phyloP scores from a whole-genome alignment of 2,329 filamentous ascomycete species.

The Cadophora malorum region DNA sequence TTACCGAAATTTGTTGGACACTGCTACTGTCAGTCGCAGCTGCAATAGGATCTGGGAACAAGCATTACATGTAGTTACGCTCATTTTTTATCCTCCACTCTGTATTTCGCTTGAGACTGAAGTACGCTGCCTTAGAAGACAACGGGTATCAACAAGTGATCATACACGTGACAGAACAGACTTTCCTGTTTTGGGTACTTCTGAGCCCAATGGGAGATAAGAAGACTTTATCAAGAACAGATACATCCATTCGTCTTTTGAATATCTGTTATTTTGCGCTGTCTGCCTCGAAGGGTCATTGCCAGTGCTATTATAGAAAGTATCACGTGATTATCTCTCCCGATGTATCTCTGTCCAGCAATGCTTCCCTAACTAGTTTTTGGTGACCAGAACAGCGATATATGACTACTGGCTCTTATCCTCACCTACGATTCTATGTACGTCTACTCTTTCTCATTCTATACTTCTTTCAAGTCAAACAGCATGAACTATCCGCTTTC shows the following conservation, averaged over 20 bases:
- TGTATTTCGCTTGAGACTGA: slow-evolving; percentile 5
- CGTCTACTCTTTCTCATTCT: not conserved
- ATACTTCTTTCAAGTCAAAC: not conserved
- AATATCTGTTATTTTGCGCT: too few relatives aligned
- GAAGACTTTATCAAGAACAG: too few relatives aligned
- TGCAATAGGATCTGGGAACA: not conserved
- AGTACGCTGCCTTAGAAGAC: not conserved
- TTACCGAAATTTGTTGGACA: not conserved
- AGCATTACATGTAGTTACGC: too few relatives aligned
- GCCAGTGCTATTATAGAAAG: too few relatives aligned
- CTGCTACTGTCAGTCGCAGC: not conserved
- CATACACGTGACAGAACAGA: not conserved
- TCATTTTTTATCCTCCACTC: not conserved
- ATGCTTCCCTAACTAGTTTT: not conserved
- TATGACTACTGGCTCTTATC: not conserved
- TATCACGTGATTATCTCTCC: too few relatives aligned
- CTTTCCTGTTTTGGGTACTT: not conserved
- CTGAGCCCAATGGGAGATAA: too few relatives aligned
- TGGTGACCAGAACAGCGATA: not conserved
- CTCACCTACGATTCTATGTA: not conserved
- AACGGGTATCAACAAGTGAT: too few relatives aligned
- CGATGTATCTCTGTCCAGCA: too few relatives aligned
- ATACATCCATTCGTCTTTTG: too few relatives aligned
- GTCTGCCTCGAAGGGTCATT: too few relatives aligned
- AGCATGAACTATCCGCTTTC: not conserved